These are phyloP conservation scores for Botrytis paeoniae DNA, from an alignment of 2,329 filamentous ascomycete genomes.

Conservation along the genomic window DNA sequence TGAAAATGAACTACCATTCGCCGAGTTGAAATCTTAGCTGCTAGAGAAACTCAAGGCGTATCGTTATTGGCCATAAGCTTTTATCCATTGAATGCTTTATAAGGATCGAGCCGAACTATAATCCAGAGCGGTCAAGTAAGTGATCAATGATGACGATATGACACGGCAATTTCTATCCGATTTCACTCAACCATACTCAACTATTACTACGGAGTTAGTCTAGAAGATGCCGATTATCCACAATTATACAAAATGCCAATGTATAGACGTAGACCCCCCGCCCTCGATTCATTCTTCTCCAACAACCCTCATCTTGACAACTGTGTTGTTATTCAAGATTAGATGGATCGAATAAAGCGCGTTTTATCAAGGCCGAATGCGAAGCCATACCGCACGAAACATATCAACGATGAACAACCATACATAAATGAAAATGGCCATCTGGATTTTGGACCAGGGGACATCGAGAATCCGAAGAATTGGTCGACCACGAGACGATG, in stretches of 20 bases:
- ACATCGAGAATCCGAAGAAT: conserved; percentile 45
- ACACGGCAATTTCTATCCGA: background rate
- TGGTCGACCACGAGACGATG: conserved; percentile 40
- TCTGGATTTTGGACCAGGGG: conserved; percentile 44
- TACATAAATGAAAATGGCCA: conserved; percentile 30
- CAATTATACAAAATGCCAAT: background rate
- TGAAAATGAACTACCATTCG: background rate
- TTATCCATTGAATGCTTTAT: background rate
- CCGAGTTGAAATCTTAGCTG: background rate
- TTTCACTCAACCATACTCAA: background rate
- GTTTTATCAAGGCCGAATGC: conserved; percentile 32
- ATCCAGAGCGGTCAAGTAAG: background rate
- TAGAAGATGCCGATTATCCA: conserved; percentile 9
- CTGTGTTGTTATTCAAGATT: background rate
- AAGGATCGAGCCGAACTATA: background rate
- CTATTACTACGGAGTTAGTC: no score
- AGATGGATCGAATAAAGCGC: conserved; percentile 30
- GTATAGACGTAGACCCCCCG: background rate
- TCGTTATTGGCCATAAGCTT: background rate
- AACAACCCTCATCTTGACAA: background rate
- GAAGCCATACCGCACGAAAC: conserved; percentile 33
- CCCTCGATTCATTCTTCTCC: background rate
- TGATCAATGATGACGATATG: background rate
- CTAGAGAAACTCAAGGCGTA: background rate
- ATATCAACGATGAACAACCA: conserved; percentile 22